Base-by-base conservation (phyloP, 2,329 filamentous ascomycete species). In the Ascosphaera acerosa region DNA sequence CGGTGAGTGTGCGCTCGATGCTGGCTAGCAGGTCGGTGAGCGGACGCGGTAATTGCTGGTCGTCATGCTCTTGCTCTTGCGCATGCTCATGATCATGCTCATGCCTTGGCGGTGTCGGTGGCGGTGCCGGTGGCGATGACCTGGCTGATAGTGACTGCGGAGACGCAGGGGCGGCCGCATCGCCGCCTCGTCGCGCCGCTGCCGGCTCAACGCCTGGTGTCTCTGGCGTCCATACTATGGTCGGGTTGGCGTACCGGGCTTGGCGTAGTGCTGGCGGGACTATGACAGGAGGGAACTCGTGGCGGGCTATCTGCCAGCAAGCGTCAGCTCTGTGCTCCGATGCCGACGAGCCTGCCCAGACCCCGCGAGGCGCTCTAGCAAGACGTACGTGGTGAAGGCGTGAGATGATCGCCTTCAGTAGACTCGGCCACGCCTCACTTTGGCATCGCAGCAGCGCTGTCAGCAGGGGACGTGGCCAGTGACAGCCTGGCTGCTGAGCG, bases 231-330 rank as follows among this genome's bases (percentile, higher is more conserved):
- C 41, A 17, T 38, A 35, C 25, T 40, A 42, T 22, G 37, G 37
- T 30, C 41, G 45, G 23, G 42, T 42, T 32, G 36, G 37, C 37
- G 41, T 38, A 39, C 38, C 36, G 54, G 37, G 46, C 51, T 40
- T 46, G 44, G 35, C 54, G 45, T 33, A 55, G 45, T 41, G 54
- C 44, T 36, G 53, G 50, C 27, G 55, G 61, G 32, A 67, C 52
- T 32, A 56, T 59, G 7, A 76, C 76, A 41, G 74, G 71, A 26
- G 76, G 70, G 42, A 90, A 91, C 32, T 73, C 70, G 46, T 69
- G 61, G 49, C 66, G 64, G 25, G 76, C 66, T 40, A 81, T 84
- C 77, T 89, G 36, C 32, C 34, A 41, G 34, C 14, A 29, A 10
- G n/a, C 10, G 7, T 6, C 15, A 4, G 12, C 17, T 7, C 10